Conservation (phyloP, 331 rosid genomes). For the Malus hybrid region DNA sequence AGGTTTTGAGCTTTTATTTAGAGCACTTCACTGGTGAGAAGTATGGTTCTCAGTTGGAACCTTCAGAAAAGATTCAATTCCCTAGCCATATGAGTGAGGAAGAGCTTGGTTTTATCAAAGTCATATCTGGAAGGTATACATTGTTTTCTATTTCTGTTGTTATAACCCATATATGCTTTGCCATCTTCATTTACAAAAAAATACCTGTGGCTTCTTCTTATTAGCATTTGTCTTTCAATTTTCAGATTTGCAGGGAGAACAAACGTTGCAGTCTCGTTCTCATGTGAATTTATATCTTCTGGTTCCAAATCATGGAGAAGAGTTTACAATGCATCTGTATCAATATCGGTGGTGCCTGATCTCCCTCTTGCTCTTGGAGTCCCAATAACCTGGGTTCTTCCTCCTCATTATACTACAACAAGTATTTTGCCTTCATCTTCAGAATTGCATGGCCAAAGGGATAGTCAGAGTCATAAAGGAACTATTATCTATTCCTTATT, state of each 20-base stretch:
- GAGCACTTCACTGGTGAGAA: constrained; percentile 33
- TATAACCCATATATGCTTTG: no score
- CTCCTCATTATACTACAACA: constrained; percentile 73
- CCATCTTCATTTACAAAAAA: no score
- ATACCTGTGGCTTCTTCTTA: neutral
- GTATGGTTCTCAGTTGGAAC: constrained; percentile 19
- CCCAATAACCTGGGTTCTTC: constrained; percentile 93
- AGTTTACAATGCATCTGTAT: constrained; percentile 61
- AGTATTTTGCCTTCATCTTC: constrained; percentile 56
- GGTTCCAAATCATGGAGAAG: constrained; percentile 34
- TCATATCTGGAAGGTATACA: constrained; percentile 74
- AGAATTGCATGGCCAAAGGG: constrained; percentile 45
- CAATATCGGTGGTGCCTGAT: constrained; percentile 72
- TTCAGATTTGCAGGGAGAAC: constrained; percentile 86
- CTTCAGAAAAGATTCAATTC: constrained; percentile 42
- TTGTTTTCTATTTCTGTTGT: neutral
- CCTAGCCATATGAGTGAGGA: constrained; percentile 41
- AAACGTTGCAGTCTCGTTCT: constrained; percentile 60
- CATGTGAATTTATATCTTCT: constrained; percentile 53
- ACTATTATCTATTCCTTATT: constrained; percentile 58
- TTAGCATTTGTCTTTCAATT: neutral
- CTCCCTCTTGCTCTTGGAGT: constrained; percentile 83
- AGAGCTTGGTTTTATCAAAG: constrained; percentile 59
- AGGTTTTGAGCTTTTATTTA: constrained; percentile 65
- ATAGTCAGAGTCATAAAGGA: constrained; percentile 54